Percentiles rank a stretch among this genome's conserved stretches.
Conservation (phyloP, 2,329 filamentous ascomycete genomes). For the Aspergillus clavatus region DNA sequence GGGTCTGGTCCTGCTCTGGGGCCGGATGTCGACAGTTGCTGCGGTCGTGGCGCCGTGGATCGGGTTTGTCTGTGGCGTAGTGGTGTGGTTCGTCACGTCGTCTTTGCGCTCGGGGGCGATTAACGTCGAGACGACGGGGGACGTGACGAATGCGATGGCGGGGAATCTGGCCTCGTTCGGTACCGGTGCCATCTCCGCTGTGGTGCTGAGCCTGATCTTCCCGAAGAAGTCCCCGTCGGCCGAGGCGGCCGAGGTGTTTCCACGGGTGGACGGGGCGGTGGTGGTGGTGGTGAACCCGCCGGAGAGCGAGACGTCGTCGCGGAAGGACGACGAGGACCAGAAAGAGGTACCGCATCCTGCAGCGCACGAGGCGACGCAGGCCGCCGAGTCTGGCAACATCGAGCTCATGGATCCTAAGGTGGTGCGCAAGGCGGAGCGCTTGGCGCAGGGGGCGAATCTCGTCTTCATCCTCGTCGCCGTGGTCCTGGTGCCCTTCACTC, state of each 20-base stretch:
- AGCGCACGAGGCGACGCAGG: conserved; percentile 41
- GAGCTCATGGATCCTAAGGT: conserved; percentile 39
- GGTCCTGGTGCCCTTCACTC: conserved; percentile 37
- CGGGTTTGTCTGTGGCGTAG: conserved; percentile 29
- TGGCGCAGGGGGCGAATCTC: conserved; percentile 36
- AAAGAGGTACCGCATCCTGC: conserved; percentile 16
- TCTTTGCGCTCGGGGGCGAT: conserved; percentile 31
- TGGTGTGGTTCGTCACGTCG: conserved; percentile 38
- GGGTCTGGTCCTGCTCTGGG: conserved; percentile 37
- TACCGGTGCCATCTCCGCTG: conserved; percentile 31
- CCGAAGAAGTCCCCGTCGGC: conserved; percentile 21
- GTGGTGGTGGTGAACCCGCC: neutral
- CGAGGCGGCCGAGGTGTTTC: no score
- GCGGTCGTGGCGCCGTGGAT: conserved; percentile 34
- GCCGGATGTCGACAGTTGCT: conserved; percentile 36
- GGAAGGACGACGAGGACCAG: neutral
- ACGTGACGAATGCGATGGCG: conserved; percentile 37
- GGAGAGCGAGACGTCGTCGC: neutral
- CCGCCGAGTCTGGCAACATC: conserved; percentile 37
- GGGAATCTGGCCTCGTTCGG: conserved; percentile 37
- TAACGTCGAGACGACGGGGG: conserved; percentile 34
- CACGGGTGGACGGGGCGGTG: no score
- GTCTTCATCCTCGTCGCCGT: conserved; percentile 35
- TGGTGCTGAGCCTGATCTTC: conserved; percentile 31
- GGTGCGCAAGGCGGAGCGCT: conserved; percentile 32